A percentile compares a stretch with the other conserved stretches of the same genome.
Conservation (phyloP, 1,139 yeast genomes). For the Saccharomyces hybrid region DNA sequence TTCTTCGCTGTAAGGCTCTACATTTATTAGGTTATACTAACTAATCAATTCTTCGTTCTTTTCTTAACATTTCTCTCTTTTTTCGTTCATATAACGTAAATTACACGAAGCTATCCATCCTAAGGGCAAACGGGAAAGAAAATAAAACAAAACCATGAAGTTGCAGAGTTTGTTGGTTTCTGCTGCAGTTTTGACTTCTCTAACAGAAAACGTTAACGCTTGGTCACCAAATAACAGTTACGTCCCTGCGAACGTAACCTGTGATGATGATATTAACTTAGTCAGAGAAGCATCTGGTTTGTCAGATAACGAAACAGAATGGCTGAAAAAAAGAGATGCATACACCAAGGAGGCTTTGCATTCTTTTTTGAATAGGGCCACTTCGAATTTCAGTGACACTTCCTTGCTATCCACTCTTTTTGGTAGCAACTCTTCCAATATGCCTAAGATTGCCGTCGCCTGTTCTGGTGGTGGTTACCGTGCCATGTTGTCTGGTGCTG, state of each 20-base stretch:
- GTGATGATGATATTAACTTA: constrained; percentile 39
- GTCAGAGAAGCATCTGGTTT: constrained; percentile 35
- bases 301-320: constrained; percentile 29
- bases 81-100: too few species aligned
- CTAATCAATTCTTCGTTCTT: background rate
- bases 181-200: background rate
- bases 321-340: constrained; percentile 41
- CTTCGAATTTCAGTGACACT: constrained; percentile 40
- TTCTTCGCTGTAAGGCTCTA: background rate
- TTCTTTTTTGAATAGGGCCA: constrained; percentile 50
- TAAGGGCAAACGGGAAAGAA: background rate
- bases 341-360: constrained; percentile 47
- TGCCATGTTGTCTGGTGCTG: constrained; percentile 84
- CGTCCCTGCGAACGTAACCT: constrained; percentile 54
- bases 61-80: background rate
- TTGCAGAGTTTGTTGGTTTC: constrained; percentile 4
- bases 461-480: constrained; percentile 91
- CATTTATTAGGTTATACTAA: background rate
- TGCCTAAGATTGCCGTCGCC: constrained; percentile 51
- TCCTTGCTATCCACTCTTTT: constrained; percentile 13
- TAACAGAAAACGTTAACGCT: constrained; percentile 40
- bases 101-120: too few species aligned
- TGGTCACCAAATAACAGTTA: constrained; percentile 57
- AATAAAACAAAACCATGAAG: background rate
- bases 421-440: constrained; percentile 5